Conservation (phyloP, 305 asterid species). For the Caryopteris hybrid region DNA sequence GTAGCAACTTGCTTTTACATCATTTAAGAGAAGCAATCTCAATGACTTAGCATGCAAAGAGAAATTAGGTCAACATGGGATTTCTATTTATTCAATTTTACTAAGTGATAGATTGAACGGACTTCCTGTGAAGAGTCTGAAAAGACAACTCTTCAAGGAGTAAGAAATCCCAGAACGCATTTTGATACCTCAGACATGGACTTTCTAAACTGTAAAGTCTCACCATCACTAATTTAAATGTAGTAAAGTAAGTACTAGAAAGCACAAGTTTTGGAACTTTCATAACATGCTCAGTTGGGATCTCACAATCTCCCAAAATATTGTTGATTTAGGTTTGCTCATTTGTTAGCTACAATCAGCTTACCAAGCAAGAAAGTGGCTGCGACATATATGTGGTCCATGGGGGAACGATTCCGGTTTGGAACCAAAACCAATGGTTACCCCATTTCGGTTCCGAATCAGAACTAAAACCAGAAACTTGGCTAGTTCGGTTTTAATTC, state of each 20-base stretch:
- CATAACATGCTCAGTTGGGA: neutral
- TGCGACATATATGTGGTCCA: neutral
- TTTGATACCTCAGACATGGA: neutral
- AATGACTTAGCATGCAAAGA: neutral
- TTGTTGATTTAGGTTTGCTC: neutral
- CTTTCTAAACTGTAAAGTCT: constrained; percentile 2
- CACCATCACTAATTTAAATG: neutral
- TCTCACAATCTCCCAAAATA: neutral
- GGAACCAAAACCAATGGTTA: too few relatives aligned
- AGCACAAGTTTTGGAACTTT: neutral
- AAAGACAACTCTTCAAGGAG: neutral
- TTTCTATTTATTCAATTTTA: neutral
- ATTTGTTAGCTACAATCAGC: neutral
- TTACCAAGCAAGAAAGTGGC: neutral
- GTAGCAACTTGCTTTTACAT: neutral
- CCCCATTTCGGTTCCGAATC: too few relatives aligned
- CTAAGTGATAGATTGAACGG: neutral
- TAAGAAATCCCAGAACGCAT: neutral
- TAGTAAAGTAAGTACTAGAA: neutral
- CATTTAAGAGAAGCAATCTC: neutral
- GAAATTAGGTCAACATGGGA: neutral
- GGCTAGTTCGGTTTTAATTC: too few relatives aligned
- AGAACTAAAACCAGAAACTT: too few relatives aligned
- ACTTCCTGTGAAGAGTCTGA: neutral
- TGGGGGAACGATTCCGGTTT: too few relatives aligned